Evolutionary conservation across 23 red algal species (phyloP).

Genomic region (Cyanidiococcus yangmingshanensis): DNA sequence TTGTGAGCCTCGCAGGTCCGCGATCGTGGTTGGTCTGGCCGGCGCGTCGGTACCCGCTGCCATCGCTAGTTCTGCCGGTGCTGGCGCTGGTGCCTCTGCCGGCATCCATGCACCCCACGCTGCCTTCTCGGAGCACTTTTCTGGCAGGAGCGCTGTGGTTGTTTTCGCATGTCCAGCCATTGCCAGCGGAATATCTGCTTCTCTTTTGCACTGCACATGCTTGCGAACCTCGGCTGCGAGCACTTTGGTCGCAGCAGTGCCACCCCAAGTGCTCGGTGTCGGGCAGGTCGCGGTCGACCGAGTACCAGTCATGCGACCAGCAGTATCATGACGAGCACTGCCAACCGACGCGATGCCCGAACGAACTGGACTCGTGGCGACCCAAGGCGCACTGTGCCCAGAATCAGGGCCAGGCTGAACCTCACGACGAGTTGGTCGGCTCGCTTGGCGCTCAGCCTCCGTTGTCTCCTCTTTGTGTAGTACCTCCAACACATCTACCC

Average conservation of each 20-base stretch:
- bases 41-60: too few species aligned
- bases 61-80: too few species aligned
- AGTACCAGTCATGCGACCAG: not conserved
- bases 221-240: conserved; percentile 17
- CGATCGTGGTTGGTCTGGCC: too few species aligned
- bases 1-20: too few species aligned
- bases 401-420: not conserved
- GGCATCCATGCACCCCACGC: not conserved
- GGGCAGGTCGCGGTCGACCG: not conserved
- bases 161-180: not conserved
- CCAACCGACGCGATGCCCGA: not conserved
- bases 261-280: not conserved
- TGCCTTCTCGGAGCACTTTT: not conserved
- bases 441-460: not conserved
- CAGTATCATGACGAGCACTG: not conserved
- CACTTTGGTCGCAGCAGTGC: not conserved
- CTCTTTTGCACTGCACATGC: not conserved
- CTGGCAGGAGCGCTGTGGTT: not conserved
- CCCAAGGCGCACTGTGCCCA: not conserved
- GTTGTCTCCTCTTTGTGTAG: not conserved
- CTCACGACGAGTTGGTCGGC: not conserved
- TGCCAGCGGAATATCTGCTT: not conserved
- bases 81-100: not conserved
- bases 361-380: not conserved
- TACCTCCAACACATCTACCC: not conserved